A percentile compares a stretch with the other conserved stretches of the same genome.
Evolutionary conservation across 2,329 filamentous ascomycete genomes (phyloP).

Genomic region (Colletotrichum spaethianum): DNA sequence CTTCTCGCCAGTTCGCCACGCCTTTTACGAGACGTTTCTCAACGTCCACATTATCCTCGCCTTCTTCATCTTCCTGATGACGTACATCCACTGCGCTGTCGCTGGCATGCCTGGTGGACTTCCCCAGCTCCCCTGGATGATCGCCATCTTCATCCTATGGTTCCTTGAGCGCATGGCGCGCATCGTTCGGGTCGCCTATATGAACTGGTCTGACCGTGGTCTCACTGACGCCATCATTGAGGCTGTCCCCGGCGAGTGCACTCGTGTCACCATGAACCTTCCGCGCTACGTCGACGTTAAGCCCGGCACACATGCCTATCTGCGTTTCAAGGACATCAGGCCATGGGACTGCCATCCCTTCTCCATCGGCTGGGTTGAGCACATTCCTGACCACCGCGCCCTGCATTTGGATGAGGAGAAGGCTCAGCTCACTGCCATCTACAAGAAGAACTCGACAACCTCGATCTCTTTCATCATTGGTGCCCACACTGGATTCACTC

Average conservation of each 20-base stretch:
- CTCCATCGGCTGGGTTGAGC: constrained; percentile 81
- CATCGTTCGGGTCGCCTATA: constrained; percentile 73
- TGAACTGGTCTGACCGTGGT: constrained; percentile 73
- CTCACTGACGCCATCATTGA: constrained; percentile 78
- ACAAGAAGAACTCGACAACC: constrained; percentile 62
- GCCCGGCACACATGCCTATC: constrained; percentile 82
- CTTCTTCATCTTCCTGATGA: constrained; percentile 75
- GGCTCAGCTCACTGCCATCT: constrained; percentile 53
- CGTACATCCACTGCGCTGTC: constrained; percentile 84
- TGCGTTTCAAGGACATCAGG: constrained; percentile 77
- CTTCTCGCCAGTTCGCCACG: constrained; percentile 86
- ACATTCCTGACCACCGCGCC: constrained; percentile 59
- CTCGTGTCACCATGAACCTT: constrained; percentile 78
- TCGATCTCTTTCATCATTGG: constrained; percentile 87
- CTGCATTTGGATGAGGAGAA: constrained; percentile 53
- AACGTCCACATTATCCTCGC: constrained; percentile 86
- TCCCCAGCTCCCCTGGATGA: constrained; percentile 81
- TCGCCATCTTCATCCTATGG: constrained; percentile 85
- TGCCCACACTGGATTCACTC: constrained; percentile 89
- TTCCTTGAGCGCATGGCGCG: constrained; percentile 77
- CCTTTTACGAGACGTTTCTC: constrained; percentile 97
- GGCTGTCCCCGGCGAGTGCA: constrained; percentile 77
- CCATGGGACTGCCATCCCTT: constrained; percentile 84
- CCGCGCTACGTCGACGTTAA: constrained; percentile 76
- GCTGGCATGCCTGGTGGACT: constrained; percentile 76